phyloP scores from a whole-genome alignment of 306 rosid genomes.

The Vicia faba region DNA sequence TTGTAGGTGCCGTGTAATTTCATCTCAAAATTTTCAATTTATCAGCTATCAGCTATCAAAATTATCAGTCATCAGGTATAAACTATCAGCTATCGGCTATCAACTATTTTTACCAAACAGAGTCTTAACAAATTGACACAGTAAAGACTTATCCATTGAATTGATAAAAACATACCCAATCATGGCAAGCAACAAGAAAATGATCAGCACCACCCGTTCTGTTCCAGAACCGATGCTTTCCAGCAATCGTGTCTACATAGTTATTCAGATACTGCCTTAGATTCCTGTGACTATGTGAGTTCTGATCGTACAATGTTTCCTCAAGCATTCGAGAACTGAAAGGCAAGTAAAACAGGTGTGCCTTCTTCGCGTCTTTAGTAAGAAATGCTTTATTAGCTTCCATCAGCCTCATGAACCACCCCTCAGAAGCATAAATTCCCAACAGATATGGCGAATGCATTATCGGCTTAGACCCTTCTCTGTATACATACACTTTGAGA shows the following conservation, averaged over 20 bases:
- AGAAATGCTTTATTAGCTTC: constrained; percentile 63
- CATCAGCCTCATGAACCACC: constrained; percentile 91
- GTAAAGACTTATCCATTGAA: constrained; percentile 27
- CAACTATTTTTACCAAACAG: too few species aligned
- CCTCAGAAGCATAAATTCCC: constrained; percentile 95
- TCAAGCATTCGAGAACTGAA: constrained; percentile 86
- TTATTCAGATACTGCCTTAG: constrained; percentile 57
- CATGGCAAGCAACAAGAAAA: constrained; percentile 97
- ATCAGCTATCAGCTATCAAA: too few species aligned
- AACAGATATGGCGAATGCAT: constrained; percentile 72
- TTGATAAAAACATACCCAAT: constrained; percentile 67
- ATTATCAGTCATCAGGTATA: too few species aligned
- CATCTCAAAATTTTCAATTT: too few species aligned
- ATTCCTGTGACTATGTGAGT: constrained; percentile 67
- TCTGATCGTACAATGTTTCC: constrained; percentile 59
- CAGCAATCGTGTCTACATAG: constrained; percentile 59
- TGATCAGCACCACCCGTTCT: constrained; percentile 95
- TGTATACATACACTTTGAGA: constrained; percentile 77
- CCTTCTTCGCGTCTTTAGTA: constrained; percentile 65
- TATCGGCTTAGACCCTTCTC: constrained; percentile 75
- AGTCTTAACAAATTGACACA: not conserved
- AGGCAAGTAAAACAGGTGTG: constrained; percentile 90
- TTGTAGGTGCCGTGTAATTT: not conserved
- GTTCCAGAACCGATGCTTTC: constrained; percentile 78
- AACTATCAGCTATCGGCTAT: too few species aligned